A percentile compares a stretch with the other conserved stretches of the same genome.
These are phyloP conservation scores for Coemansia sp. DNA, from an alignment of 192 early-diverging fungal genomes.

Conservation along the genomic window DNA sequence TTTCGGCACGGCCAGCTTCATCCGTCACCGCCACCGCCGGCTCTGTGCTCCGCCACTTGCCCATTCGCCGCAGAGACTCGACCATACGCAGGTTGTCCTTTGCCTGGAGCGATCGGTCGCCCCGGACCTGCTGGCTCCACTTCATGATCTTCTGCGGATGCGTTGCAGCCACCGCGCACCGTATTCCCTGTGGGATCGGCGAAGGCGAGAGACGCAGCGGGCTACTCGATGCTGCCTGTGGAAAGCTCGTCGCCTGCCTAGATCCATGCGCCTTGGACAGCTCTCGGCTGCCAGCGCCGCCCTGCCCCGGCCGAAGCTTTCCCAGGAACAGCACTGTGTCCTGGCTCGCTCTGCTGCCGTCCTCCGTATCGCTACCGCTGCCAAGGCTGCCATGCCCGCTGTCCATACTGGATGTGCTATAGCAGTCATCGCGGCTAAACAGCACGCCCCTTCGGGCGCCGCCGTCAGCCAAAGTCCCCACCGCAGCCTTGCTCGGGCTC, in stretches of 20 bases:
- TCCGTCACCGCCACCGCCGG: background rate
- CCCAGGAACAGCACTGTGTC: slow-evolving; percentile 41
- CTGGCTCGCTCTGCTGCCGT: slow-evolving; percentile 12
- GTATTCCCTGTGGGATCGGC: slow-evolving; percentile 13
- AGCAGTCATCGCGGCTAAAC: background rate
- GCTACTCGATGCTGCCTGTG: background rate
- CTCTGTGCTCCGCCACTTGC: slow-evolving; percentile 22
- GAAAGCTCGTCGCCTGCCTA: background rate
- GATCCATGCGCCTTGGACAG: background rate
- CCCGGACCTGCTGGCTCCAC: slow-evolving; percentile 23
- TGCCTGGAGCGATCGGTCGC: slow-evolving; percentile 4
- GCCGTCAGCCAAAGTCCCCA: too few species aligned
- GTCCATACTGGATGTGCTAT: background rate
- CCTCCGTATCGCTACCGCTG: slow-evolving; percentile 6
- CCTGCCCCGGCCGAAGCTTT: slow-evolving; percentile 10
- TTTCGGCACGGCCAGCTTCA: slow-evolving; percentile 11
- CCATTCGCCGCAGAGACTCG: slow-evolving; percentile 45
- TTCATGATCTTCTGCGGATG: slow-evolving; percentile 37
- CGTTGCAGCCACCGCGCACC: slow-evolving; percentile 9
- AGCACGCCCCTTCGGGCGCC: background rate
- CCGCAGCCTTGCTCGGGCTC: too few species aligned
- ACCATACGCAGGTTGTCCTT: slow-evolving; percentile 39
- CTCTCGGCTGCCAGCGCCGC: background rate
- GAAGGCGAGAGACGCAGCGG: slow-evolving; percentile 12
- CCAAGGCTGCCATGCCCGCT: background rate